Conservation (phyloP, 208 protist species). For the Crithidia acanthocephali region DNA sequence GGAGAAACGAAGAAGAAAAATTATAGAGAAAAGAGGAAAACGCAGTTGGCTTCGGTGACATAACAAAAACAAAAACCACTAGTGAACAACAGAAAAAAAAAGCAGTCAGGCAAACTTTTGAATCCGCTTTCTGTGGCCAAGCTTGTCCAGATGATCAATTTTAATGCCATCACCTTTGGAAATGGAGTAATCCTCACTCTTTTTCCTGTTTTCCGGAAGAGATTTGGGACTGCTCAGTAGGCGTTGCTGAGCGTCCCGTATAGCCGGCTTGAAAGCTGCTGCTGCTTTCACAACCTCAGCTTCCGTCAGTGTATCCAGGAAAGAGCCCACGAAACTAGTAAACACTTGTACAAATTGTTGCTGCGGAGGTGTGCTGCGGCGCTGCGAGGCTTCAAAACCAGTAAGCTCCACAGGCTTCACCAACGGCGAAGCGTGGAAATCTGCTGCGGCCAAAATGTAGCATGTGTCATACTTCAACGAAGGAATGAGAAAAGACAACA, state of each 20-base stretch:
- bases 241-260: conserved; percentile 64
- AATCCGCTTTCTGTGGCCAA: conserved; percentile 55
- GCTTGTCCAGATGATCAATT: conserved; percentile 78
- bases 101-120: conserved; percentile 18
- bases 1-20: no score
- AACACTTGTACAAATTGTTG: conserved; percentile 55
- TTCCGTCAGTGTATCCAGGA: conserved; percentile 80
- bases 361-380: conserved; percentile 32
- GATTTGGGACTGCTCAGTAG: conserved; percentile 45
- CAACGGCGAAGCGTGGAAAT: conserved; percentile 27
- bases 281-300: conserved; percentile 49
- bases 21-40: no score
- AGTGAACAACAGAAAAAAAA: neutral
- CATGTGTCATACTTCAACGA: conserved; percentile 62
- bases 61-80: no score
- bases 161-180: conserved; percentile 62
- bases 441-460: conserved; percentile 44
- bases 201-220: conserved; percentile 22
- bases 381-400: conserved; percentile 20
- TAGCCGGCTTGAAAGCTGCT: conserved; percentile 63
- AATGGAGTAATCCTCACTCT: conserved; percentile 8
- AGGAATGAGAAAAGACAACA: conserved; percentile 61
- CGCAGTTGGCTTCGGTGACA: no score
- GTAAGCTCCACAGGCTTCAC: conserved; percentile 8
- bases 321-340: conserved; percentile 48